Conservation (phyloP, 2,329 filamentous ascomycete species). For the Trichoderma hamatum region DNA sequence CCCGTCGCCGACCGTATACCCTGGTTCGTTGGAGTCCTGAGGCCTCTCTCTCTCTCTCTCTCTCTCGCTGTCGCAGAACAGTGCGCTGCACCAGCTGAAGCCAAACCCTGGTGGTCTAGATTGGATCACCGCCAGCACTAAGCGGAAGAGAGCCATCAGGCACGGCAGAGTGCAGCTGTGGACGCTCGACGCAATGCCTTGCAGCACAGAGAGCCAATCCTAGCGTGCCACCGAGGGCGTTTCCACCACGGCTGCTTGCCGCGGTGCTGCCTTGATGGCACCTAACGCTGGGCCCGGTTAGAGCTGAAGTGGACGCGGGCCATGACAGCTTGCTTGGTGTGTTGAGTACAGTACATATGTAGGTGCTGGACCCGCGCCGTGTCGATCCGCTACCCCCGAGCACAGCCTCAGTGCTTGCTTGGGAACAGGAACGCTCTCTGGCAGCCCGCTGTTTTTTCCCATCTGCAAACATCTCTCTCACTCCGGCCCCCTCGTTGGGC, state of each 20-base stretch:
- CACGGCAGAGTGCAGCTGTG: not conserved
- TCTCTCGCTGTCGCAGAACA: not conserved
- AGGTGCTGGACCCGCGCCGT: conserved; percentile 12
- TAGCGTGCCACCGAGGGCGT: not conserved
- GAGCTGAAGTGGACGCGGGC: not conserved
- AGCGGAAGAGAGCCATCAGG: not conserved
- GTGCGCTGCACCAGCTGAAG: not conserved
- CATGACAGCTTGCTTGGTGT: not conserved
- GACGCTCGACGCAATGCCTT: not conserved
- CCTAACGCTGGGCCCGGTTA: not conserved
- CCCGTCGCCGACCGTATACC: not conserved
- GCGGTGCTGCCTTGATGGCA: not conserved
- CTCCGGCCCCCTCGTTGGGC: not conserved
- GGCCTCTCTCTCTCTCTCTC: not conserved
- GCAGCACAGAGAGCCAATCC: not conserved
- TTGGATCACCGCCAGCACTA: not conserved
- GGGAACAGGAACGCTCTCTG: not conserved
- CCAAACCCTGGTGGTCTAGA: not conserved
- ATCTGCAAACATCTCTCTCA: conserved; percentile 1
- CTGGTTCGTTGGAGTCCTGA: not conserved
- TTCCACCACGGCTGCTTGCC: not conserved
- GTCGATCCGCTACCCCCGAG: conserved; percentile 24
- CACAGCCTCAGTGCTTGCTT: conserved; percentile 22
- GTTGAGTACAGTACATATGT: not conserved
- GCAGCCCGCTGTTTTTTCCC: not conserved